A percentile compares a stretch with the other conserved stretches of the same genome.
Conservation (phyloP, 148 eudicot genomes). For the Silene uniflora region DNA sequence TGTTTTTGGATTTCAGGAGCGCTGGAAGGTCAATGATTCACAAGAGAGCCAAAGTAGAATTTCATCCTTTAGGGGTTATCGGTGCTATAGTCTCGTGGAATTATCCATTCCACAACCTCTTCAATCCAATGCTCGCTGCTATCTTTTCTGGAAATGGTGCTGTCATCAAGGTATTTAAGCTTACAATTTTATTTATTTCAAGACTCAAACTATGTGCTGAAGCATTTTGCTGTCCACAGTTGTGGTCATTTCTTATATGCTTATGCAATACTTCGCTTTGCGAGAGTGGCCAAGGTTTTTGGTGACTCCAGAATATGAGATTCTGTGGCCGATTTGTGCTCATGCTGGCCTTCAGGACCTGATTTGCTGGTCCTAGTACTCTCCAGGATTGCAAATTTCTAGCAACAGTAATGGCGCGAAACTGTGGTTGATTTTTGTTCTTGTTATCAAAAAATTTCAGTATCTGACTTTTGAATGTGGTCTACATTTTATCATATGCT, state of each 20-base stretch:
- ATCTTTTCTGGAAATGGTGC: constrained; percentile 91
- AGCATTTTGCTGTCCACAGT: background rate
- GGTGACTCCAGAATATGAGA: background rate
- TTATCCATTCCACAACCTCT: constrained; percentile 92
- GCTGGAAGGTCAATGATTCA: constrained; percentile 97
- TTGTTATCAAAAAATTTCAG: background rate
- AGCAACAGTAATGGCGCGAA: background rate
- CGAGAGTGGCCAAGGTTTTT: background rate
- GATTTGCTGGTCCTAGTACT: background rate
- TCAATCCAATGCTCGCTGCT: constrained; percentile 96
- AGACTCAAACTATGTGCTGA: background rate
- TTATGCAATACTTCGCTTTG: background rate
- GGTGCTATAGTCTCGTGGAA: constrained; percentile 99
- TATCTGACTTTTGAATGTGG: background rate
- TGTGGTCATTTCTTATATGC: background rate
- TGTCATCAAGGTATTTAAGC: constrained; percentile 71
- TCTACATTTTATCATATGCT: background rate
- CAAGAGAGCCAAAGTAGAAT: constrained; percentile 87
- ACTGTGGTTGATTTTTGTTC: background rate
- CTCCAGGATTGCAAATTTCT: background rate
- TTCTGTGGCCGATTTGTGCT: background rate
- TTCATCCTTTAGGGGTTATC: constrained; percentile 88
- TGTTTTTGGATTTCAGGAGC: constrained; percentile 46
- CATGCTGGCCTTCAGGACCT: background rate
- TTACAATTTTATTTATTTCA: background rate